A percentile compares a stretch with the other conserved stretches of the same genome.
Evolutionary conservation across 2,329 filamentous ascomycete species (phyloP).

Genomic region (Aspergillus unguis): DNA sequence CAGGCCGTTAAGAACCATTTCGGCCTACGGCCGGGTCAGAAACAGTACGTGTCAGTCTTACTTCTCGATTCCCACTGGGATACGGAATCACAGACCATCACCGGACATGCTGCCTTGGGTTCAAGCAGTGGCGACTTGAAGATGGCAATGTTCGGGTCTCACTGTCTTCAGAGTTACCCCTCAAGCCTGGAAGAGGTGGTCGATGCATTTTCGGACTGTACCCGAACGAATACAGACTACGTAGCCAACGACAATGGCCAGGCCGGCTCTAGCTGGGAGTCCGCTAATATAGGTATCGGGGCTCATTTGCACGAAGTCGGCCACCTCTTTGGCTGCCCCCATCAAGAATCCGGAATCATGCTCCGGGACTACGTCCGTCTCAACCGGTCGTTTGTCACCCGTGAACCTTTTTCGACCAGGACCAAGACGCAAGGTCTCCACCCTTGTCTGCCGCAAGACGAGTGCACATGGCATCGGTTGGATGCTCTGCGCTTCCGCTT

Average conservation of each 20-base stretch:
- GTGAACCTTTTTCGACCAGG: conserved; percentile 81
- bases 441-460: conserved; percentile 70
- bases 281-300: conserved; percentile 90
- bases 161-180: conserved; percentile 88
- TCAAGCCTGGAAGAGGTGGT: conserved; percentile 84
- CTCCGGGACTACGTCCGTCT: conserved; percentile 79
- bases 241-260: conserved; percentile 86
- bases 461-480: conserved; percentile 87
- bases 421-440: conserved; percentile 77
- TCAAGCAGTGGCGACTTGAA: conserved; percentile 69
- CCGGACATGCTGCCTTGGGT: conserved; percentile 80
- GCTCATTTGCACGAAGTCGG: conserved; percentile 89
- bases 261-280: conserved; percentile 87
- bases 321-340: conserved; percentile 83
- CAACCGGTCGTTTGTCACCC: conserved; percentile 75
- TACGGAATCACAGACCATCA: conserved; percentile 63
- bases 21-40: conserved; percentile 69
- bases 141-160: conserved; percentile 87
- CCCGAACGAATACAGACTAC: conserved; percentile 73
- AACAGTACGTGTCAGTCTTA: conserved; percentile 81
- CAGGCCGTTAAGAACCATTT: conserved; percentile 79
- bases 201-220: conserved; percentile 85
- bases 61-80: conserved; percentile 91
- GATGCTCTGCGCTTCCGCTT: conserved; percentile 84
- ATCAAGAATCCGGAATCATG: conserved; percentile 92